These are phyloP conservation scores for Gliomastix tumulicola DNA, from an alignment of 2,329 filamentous ascomycete species.

Conservation along the genomic window DNA sequence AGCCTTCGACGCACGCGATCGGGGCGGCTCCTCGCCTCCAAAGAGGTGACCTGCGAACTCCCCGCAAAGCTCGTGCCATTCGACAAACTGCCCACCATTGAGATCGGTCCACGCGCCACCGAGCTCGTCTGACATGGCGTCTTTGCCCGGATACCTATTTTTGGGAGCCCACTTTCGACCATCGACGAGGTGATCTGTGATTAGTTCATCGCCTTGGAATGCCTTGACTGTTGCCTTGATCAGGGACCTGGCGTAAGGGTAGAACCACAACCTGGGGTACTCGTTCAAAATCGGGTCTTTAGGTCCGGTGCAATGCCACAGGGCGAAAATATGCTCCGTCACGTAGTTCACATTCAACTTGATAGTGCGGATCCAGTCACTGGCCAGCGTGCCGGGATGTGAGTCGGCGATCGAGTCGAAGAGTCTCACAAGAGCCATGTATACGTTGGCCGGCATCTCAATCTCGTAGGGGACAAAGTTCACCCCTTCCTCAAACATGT, in stretches of 20 bases:
- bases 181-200: conserved; percentile 18
- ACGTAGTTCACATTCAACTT: conserved; percentile 27
- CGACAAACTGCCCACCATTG: conserved; percentile 14
- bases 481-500: conserved; percentile 14
- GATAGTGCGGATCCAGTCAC: conserved; percentile 20
- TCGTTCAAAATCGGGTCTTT: conserved; percentile 22
- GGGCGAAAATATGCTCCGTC: conserved; percentile 24
- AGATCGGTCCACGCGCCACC: conserved; percentile 12
- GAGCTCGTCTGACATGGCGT: conserved; percentile 6
- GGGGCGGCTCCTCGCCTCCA: conserved; percentile 9
- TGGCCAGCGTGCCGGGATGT: conserved; percentile 15
- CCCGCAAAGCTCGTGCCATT: conserved; percentile 18
- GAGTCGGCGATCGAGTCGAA: conserved; percentile 19
- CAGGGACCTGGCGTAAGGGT: conserved; percentile 20
- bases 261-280: conserved; percentile 29
- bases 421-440: conserved; percentile 17
- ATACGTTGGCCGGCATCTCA: conserved; percentile 21
- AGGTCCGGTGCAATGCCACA: conserved; percentile 30
- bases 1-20: too few species aligned
- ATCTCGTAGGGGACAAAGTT: conserved; percentile 20
- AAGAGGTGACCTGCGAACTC: conserved; percentile 14
- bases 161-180: conserved; percentile 19
- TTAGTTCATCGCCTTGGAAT: conserved; percentile 11
- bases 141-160: conserved; percentile 6
- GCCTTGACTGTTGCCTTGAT: conserved; percentile 17